Evolutionary conservation across 495 filamentous ascomycete genomes (phyloP), one percentile per base, ranked within the genome.

Genomic region (Pseudotulostoma volvatum): DNA sequence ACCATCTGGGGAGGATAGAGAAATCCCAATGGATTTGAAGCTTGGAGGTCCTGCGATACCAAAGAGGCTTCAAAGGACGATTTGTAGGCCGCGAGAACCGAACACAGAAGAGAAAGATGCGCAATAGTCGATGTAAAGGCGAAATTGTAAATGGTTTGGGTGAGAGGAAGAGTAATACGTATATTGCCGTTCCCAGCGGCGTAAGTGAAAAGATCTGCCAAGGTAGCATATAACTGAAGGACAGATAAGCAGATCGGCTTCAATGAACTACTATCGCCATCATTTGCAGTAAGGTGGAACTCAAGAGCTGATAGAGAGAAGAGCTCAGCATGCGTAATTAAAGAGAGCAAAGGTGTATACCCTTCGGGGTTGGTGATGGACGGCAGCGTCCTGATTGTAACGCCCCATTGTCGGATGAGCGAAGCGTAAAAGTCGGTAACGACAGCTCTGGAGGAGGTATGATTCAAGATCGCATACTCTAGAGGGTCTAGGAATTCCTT

Each of bases 341-440:
- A 54, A 11, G 54, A 45, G 3, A 58, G 53, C 9, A 81, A 37
- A 23, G 68, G 51, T 13, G 44, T 36, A 30, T 52, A 61, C 39
- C 62, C 54, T 28, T 50, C 53, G 7, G 51, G 35, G 16, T 18
- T 34, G 8, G 33, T 14, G 9, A 37, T 37, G 7, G 59, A 45
- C 11, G 46, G 45, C 3, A 54, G 44, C 18, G 48, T 39, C 36
- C 56, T 47, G 16, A 68, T 48, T 28, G 51, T 50, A 30, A 73
- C 48, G 4, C 71, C 69, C 84, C 84, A 93, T 50, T 73, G 70
- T 1, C 59, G 64, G 33, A 88, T 69, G 17, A 93, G 61, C n/a
- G 46, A 51, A 3, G 74, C 76, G 56, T 87, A 90, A 46, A 86
- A 82, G 9, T 56, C 61, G 7, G 92, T 60, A 3, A 92, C 60